Base-by-base conservation (phyloP, 345 rosid genomes). In the Cardamine occulta region DNA sequence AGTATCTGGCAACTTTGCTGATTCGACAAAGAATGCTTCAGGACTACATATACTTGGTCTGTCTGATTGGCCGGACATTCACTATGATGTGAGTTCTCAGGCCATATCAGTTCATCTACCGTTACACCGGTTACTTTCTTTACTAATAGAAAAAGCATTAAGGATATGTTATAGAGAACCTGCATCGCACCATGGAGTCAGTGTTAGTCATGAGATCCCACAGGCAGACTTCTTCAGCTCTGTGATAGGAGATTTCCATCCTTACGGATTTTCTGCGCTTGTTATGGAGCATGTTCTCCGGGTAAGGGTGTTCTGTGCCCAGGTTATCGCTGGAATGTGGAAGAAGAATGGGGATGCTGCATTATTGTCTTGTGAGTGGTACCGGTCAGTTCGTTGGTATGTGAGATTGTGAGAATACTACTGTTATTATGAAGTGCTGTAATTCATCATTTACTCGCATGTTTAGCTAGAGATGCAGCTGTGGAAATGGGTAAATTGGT, bases 311-410 rank as follows among this genome's bases (percentile, higher is more conserved):
- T 95, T 95, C 68, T 90, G 91, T 82, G 89, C 99, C 29, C 85
- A 95, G 73, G 91, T 95, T 76, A 87, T 79, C 64, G 96, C 97
- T 72, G 97, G 97, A 82, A 90, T 92, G 97, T 95, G 99, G 99
- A 87, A 83, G 75, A 95, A 83, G 89, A 91, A 95, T 80, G 97
- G 86, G 59, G 97, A 95, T 77, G 74, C 88, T 78, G 92, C 93
- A 48, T 32, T 84, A 76, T 73, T 88, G 68, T 81, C 87, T 76
- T 81, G 79, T 63, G 93, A 92, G 68, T 91, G 87, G 91, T 92
- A 91, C 70, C 92, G 90, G 61, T 87, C 97, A 54, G 90, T 77
- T 75, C 89, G 87, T 32, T 87, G 97, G 98, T 95, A 77, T 37
- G 95, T 82, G 59, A 28, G 45, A 19, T 19, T 19, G 19, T 19